Evolutionary conservation across 805 yeast species (phyloP).

Genomic region (Zygosaccharomyces siamensis): DNA sequence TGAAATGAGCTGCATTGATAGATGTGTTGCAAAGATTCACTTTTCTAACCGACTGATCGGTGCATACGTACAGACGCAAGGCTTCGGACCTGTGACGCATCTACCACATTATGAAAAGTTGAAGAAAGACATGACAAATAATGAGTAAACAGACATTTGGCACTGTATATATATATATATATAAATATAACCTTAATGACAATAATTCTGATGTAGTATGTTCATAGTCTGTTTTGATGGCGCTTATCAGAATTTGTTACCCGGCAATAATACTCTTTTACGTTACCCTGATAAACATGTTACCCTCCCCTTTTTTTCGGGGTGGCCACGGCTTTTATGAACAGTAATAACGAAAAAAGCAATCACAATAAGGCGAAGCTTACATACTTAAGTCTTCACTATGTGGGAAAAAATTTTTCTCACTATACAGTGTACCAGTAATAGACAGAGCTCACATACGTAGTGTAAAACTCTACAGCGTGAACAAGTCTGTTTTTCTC

Average conservation of each 20-base stretch:
- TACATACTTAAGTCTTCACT: conserved; percentile 12
- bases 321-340: conserved; percentile 8
- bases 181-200: neutral
- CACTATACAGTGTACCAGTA: conserved; percentile 7
- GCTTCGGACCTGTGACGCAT: conserved; percentile 45
- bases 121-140: conserved; percentile 5
- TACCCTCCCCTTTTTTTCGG: conserved; percentile 9
- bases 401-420: conserved; percentile 6
- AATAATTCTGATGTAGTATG: conserved; percentile 6
- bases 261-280: no score
- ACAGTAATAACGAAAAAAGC: neutral
- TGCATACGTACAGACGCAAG: conserved; percentile 40
- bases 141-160: neutral
- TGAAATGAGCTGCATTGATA: conserved; percentile 72
- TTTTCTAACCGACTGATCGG: conserved; percentile 64
- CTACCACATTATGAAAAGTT: conserved; percentile 34
- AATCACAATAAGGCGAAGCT: conserved; percentile 3
- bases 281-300: neutral
- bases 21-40: conserved; percentile 84
- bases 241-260: no score
- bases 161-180: neutral
- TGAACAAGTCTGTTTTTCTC: conserved; percentile 5
- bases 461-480: conserved; percentile 1
- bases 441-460: conserved; percentile 1
- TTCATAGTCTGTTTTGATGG: no score